These are phyloP conservation scores for Zygotorulaspora danielsina DNA, from an alignment of 805 yeast species.

Conservation along the genomic window DNA sequence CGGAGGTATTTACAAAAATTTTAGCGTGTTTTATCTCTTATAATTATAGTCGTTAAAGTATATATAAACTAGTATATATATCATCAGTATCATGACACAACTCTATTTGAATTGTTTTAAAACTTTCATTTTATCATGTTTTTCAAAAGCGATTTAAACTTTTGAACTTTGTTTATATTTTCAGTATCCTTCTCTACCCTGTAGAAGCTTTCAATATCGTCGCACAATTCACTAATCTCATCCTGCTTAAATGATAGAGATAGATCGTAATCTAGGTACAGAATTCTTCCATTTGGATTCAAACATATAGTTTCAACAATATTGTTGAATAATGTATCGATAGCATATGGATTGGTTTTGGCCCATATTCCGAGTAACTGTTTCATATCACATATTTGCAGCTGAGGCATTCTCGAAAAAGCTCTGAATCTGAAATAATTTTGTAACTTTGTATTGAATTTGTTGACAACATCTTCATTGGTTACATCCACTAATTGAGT, in stretches of 20 bases:
- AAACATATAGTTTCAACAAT: conserved; percentile 31
- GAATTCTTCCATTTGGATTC: conserved; percentile 18
- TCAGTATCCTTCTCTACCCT: conserved; percentile 14
- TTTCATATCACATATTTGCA: conserved; percentile 18
- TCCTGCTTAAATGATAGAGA: conserved; percentile 18
- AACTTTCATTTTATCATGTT: conserved; percentile 1
- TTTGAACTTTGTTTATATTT: conserved; percentile 17
- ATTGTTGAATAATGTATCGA: conserved; percentile 31
- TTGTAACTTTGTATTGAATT: conserved; percentile 17
- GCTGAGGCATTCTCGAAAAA: conserved; percentile 23
- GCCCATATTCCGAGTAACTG: conserved; percentile 27
- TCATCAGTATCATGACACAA: not conserved
- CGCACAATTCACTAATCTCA: conserved; percentile 13
- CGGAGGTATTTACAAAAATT: no score
- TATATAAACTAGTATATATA: not conserved
- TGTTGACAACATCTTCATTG: conserved; percentile 6
- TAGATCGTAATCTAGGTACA: conserved; percentile 20
- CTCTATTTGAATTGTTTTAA: not conserved
- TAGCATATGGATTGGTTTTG: conserved; percentile 15
- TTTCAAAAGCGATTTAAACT: conserved; percentile 12
- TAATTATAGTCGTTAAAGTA: no score
- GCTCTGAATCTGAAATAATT: conserved; percentile 29
- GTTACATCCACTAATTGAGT: conserved; percentile 16
- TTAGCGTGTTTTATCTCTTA: no score
- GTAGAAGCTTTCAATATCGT: conserved; percentile 15